Base-by-base conservation (phyloP, 2,329 filamentous ascomycete species). In the Aureobasidium zeae region DNA sequence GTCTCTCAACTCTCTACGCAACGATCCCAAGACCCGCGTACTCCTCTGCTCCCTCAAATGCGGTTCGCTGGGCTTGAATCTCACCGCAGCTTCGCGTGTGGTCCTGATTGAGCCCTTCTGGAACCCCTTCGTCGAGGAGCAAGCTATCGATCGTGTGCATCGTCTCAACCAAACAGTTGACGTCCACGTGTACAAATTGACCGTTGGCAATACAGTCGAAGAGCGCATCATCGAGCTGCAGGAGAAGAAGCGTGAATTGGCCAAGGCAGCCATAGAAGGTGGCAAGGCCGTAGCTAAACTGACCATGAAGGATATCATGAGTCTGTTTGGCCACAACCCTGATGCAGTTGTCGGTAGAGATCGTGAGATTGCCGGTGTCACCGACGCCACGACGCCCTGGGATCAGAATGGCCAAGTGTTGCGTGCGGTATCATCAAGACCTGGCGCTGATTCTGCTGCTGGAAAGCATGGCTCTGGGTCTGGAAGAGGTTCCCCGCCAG, bases 71-170 rank as follows among this genome's bases (percentile, higher is more conserved):
- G 91, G 91, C 2, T 76, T 98, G 20, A 98, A 98, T 62, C 70
- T 98, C 42, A 98, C 91, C 5, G 91, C 88, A 0, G 91, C 91
- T 8, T 91, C 83, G 49, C 76, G 91, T 13, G 91, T 98, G 3
- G 80, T 98, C 41, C 94, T 98, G 53, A 72, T 98, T 31, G 91
- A 98, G 63, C 91, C 91, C 0, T 98, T 98, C 64, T 98, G 91
- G 91, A 98, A 98, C 62, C 91, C 53, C 0, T 98, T 98, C 58
- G 86, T 98, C 24, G 91, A 98, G 69, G 91, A 98, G 62, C 91
- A 98, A 70, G 91, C 91, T 36, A 98, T 98, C 54, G 91, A 98
- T 63, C 86, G 91, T 44, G 91, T 98, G 19, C 91, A 98, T 61
- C 86, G 91, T n/a, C 81, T 98, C 42, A 96, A 94, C 29, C 91